A percentile compares a stretch with the other conserved stretches of the same genome.
Conservation (phyloP, 2,329 filamentous ascomycete species). For the Biscogniauxia marginata region DNA sequence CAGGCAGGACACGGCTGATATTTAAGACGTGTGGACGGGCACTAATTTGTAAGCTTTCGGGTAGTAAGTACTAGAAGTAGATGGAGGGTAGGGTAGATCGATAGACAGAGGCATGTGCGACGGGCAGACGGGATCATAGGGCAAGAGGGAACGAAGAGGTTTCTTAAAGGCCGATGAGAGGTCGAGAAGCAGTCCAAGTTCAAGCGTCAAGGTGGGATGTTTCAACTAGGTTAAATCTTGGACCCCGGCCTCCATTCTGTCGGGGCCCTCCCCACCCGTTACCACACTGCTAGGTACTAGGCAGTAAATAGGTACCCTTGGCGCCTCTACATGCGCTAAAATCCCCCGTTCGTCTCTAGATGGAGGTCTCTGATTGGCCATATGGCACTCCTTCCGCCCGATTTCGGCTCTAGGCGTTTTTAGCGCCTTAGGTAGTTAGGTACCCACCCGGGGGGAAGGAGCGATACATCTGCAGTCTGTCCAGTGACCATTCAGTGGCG, state of each 20-base stretch:
- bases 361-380: neutral
- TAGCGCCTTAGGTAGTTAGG: neutral
- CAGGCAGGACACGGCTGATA: neutral
- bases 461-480: neutral
- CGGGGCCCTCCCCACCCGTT: neutral
- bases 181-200: neutral
- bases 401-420: neutral
- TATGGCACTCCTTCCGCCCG: neutral
- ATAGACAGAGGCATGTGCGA: neutral
- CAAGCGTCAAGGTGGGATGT: neutral
- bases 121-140: neutral
- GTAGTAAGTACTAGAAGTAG: neutral
- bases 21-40: neutral
- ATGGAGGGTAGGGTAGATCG: neutral
- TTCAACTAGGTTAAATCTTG: neutral
- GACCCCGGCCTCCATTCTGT: too few relatives aligned
- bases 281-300: neutral
- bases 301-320: too few relatives aligned
- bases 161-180: neutral
- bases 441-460: too few relatives aligned
- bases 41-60: neutral
- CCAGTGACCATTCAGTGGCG: neutral
- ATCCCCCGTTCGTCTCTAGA: neutral
- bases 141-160: neutral
- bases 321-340: neutral